A percentile compares a stretch with the other conserved stretches of the same genome.
Conservation (phyloP, 495 filamentous ascomycete genomes). For the Saxophila tyrrhenica region DNA sequence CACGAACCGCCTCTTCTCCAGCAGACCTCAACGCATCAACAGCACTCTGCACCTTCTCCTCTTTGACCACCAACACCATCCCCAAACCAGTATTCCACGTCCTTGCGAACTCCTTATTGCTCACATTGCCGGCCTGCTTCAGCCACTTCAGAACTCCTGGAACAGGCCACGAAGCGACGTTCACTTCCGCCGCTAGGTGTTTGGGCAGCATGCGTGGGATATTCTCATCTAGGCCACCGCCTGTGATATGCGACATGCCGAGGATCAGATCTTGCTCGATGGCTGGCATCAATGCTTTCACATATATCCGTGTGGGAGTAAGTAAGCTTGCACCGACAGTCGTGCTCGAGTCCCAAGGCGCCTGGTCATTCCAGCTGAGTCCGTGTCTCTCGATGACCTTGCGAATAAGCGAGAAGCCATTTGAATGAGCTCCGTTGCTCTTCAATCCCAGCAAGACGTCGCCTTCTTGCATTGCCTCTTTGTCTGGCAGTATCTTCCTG, state of each 20-base stretch:
- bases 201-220: constrained; percentile 81
- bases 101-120: constrained; percentile 62
- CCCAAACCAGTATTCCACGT: constrained; percentile 93
- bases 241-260: constrained; percentile 93
- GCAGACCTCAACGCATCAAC: constrained; percentile 41
- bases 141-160: constrained; percentile 78
- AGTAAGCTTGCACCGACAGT: constrained; percentile 66
- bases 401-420: constrained; percentile 89
- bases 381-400: constrained; percentile 65
- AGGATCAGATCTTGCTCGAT: constrained; percentile 52
- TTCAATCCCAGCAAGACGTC: constrained; percentile 76
- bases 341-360: constrained; percentile 52
- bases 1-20: constrained; percentile 67
- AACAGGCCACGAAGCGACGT: constrained; percentile 57
- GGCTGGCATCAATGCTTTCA: constrained; percentile 35
- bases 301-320: constrained; percentile 37
- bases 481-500: constrained; percentile 59
- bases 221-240: constrained; percentile 84
- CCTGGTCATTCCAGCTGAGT: constrained; percentile 54
- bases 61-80: constrained; percentile 73
- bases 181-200: constrained; percentile 62
- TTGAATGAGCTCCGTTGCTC: constrained; percentile 80
- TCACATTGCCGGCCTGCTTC: constrained; percentile 62
- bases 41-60: constrained; percentile 42
- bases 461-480: constrained; percentile 59